Base-by-base conservation (phyloP, 352 stramenopile species). In the Pythium biforme region DNA sequence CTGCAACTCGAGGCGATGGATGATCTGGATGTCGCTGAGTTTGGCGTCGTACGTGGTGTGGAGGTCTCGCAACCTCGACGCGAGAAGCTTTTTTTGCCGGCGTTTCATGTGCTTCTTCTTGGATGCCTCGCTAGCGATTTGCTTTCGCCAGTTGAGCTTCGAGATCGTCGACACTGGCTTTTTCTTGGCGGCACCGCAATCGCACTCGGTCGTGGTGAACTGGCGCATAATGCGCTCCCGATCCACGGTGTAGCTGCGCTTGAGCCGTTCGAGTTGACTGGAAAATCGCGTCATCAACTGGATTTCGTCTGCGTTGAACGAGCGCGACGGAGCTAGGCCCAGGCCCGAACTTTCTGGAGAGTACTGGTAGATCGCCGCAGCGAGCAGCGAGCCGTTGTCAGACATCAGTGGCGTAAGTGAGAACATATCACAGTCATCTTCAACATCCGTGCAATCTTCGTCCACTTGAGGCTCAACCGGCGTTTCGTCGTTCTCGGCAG, bases 71-170 rank as follows among this genome's bases (percentile, higher is more conserved):
- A 70, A 27, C 27, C 85, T 81, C 15, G 66, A 63, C 23, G 67
- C 74, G 22, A 90, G 69, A 41, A 82, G 78, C 54, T 89, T 88
- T 58, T 89, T 90, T 29, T 88, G 74, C 0, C 81, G 81, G 37
- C 81, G 78, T 54, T 89, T 88, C 48, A 92, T 72, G 46, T 93
- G 79, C 54, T 90, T 89, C 61, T 74, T 75, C 59, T 83, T 83
- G 47, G 70, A 64, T 31, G 81, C 89, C 43, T 87, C 70, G 50
- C 72, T 69, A 27, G 69, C 73, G 17, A 87, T 72, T 29, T 56
- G 64, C 33, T 75, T 82, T 29, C 75, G 74, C 77, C 79, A 93
- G 69, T 87, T 86, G 22, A 71, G 39, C 50, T 48, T 67, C 5
- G 40, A 48, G 41, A 10, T 25, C 3, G 23, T 33, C 12, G 43